Conservation (phyloP, 768 basidiomycete species). For the Termitomyces sp. region DNA sequence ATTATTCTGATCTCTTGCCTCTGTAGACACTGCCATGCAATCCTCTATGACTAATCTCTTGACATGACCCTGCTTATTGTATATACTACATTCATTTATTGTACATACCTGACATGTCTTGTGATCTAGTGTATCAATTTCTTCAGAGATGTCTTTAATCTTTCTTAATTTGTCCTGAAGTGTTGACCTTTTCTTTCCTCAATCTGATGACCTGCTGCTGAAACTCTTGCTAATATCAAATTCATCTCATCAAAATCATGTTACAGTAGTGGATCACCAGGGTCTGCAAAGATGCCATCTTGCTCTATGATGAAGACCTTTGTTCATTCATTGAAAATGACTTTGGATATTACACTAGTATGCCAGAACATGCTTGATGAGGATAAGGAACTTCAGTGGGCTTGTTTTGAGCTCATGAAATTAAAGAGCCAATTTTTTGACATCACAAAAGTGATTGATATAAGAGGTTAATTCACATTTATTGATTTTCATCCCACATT, state of each 20-base stretch:
- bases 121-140: no score
- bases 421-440: conserved; percentile 92
- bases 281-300: conserved; percentile 88
- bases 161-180: no score
- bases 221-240: no score
- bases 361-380: conserved; percentile 86
- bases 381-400: conserved; percentile 88
- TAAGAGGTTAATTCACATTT: conserved; percentile 67
- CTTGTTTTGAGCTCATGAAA: conserved; percentile 89
- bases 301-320: conserved; percentile 88
- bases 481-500: not conserved
- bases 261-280: conserved; percentile 93
- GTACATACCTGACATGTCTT: no score
- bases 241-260: conserved; percentile 89
- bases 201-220: no score
- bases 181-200: no score
- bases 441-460: conserved; percentile 87
- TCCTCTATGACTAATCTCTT: no score
- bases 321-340: conserved; percentile 96
- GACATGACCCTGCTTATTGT: no score
- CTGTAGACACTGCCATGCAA: no score
- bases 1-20: no score
- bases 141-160: no score
- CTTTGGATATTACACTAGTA: conserved; percentile 90
- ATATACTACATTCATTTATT: no score